Conservation (phyloP, 345 rosid genomes). For the Boechera retrofracta region DNA sequence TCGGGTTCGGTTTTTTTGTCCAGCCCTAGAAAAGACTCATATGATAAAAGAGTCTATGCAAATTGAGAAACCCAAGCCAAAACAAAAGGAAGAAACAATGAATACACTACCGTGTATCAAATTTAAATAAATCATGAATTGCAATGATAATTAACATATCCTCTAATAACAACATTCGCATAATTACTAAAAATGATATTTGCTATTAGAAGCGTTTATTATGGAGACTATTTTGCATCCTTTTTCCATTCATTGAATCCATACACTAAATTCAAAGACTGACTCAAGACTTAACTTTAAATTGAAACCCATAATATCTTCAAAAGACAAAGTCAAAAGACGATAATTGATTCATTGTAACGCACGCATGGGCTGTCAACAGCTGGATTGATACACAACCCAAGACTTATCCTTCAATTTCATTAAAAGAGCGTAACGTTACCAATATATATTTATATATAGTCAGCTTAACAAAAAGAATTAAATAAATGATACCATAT, state of each 20-base stretch:
- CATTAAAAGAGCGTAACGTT: conserved; percentile 25
- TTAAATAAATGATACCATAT: conserved; percentile 17
- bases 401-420: conserved; percentile 17
- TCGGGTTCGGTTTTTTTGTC: no score
- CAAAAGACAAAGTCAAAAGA: conserved; percentile 24
- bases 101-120: no score
- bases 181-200: not conserved
- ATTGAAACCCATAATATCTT: conserved; percentile 25
- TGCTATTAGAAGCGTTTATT: not conserved
- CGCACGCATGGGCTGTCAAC: conserved; percentile 30
- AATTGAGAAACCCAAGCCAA: no score
- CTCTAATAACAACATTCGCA: not conserved
- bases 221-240: not conserved
- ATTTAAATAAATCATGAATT: no score
- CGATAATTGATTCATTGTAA: conserved; percentile 3
- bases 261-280: not conserved
- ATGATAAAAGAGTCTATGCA: no score
- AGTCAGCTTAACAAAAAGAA: conserved; percentile 9
- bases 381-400: conserved; percentile 12
- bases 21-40: no score
- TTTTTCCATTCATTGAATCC: conserved; percentile 20
- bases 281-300: not conserved
- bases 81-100: no score
- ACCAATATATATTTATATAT: not conserved
- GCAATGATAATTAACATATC: no score